phyloP scores from a whole-genome alignment of 192 early-diverging fungal species.

The Anaeromyces robustus region DNA sequence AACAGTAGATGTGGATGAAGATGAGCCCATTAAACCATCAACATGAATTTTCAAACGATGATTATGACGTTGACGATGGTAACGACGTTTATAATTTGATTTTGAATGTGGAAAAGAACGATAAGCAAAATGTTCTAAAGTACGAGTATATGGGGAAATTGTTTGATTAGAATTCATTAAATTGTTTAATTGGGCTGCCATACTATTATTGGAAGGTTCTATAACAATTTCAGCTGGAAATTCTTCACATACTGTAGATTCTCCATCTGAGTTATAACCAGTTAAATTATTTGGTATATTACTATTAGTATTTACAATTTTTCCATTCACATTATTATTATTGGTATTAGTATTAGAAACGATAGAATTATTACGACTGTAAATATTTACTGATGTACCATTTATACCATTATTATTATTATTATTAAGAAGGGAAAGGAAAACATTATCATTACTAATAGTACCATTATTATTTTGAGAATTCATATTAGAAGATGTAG shows the following conservation, averaged over 20 bases:
- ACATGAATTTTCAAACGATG: background rate
- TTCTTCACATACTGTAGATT: background rate
- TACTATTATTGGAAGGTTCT: slow-evolving; percentile 56
- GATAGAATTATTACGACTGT: background rate
- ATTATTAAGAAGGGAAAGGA: background rate
- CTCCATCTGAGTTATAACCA: background rate
- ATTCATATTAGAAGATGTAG: background rate
- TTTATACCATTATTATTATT: background rate
- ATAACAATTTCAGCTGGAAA: slow-evolving; percentile 25
- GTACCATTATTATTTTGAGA: background rate
- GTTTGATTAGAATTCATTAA: slow-evolving; percentile 74
- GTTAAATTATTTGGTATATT: background rate
- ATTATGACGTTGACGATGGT: background rate
- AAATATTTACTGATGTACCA: background rate
- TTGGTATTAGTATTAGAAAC: too few relatives aligned
- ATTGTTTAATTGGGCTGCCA: slow-evolving; percentile 76
- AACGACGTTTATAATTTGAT: background rate
- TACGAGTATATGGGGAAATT: slow-evolving; percentile 67
- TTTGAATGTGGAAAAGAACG: slow-evolving; percentile 20
- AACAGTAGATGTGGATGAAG: background rate
- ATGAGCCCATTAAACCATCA: background rate
- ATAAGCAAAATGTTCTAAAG: slow-evolving; percentile 65
- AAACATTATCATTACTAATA: background rate
- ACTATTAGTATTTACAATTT: too few relatives aligned
- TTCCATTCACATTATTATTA: too few relatives aligned